Evolutionary conservation across 1,284 basidiomycete species (phyloP).

Genomic region (Ceratobasidium sp.): DNA sequence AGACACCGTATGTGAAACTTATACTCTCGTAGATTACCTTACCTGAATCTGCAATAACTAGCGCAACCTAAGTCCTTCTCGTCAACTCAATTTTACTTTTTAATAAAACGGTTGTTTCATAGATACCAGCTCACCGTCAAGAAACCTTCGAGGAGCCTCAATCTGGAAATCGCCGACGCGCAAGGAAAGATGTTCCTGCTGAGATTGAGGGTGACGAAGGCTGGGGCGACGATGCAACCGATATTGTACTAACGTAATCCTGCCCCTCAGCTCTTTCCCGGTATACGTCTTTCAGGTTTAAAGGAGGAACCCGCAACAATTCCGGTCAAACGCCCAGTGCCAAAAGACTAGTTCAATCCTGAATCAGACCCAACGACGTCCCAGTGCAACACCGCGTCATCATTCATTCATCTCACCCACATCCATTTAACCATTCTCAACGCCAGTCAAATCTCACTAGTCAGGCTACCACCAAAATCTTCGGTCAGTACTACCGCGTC

Average conservation of each 20-base stretch:
- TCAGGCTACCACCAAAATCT: constrained; percentile 17
- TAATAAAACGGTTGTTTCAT: constrained; percentile 8
- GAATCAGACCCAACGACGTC: constrained; percentile 37
- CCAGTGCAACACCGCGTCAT: constrained; percentile 8
- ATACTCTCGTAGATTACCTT: constrained; percentile 71
- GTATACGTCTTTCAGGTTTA: neutral
- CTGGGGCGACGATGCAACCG: constrained; percentile 31
- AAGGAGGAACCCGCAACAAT: too few species aligned
- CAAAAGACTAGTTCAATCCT: constrained; percentile 9
- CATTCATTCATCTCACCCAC: constrained; percentile 17
- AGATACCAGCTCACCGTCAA: constrained; percentile 73
- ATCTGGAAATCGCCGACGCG: constrained; percentile 66
- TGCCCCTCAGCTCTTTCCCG: neutral
- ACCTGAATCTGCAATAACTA: constrained; percentile 57
- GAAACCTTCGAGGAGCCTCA: constrained; percentile 70
- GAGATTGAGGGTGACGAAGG: constrained; percentile 13
- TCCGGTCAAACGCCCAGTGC: constrained; percentile 14
- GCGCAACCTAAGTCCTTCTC: constrained; percentile 68
- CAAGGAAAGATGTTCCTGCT: constrained; percentile 53
- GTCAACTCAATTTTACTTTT: neutral
- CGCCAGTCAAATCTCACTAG: constrained; percentile 36
- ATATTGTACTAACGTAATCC: constrained; percentile 23
- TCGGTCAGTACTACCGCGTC: constrained; percentile 10
- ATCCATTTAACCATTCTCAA: neutral
- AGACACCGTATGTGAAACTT: constrained; percentile 80